Percentiles rank a stretch among this genome's conserved stretches.
Evolutionary conservation across 257 asterid species (phyloP).

Genomic region (Anisodus acutangulus): DNA sequence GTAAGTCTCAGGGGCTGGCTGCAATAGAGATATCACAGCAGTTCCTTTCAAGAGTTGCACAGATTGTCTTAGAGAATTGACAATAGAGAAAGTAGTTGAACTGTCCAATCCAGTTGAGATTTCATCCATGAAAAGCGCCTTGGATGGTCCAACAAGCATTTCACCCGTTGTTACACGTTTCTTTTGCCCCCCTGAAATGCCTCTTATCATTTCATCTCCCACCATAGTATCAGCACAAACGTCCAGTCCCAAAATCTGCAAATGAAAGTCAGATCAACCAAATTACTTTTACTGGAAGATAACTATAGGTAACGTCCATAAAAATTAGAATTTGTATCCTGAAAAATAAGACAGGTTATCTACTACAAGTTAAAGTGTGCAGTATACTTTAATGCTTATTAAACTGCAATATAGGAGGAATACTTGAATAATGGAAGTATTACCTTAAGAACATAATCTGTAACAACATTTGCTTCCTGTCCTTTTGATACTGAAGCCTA

Average conservation of each 20-base stretch:
- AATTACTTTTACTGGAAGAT: too few species aligned
- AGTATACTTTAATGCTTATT: too few species aligned
- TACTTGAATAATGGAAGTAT: background rate
- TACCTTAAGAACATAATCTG: constrained; percentile 47
- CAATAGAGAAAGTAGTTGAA: constrained; percentile 61
- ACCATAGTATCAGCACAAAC: constrained; percentile 48
- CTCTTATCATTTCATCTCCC: constrained; percentile 46
- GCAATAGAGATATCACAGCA: constrained; percentile 65
- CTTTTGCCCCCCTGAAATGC: constrained; percentile 48
- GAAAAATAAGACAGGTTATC: too few species aligned
- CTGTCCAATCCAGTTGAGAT: constrained; percentile 70
- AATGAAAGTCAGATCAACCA: background rate
- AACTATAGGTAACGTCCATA: too few species aligned
- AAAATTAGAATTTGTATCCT: too few species aligned
- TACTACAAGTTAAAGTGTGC: too few species aligned
- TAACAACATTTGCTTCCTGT: constrained; percentile 41
- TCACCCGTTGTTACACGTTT: constrained; percentile 53
- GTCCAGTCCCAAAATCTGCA: constrained; percentile 43
- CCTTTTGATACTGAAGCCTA: constrained; percentile 47
- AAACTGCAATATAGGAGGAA: too few species aligned
- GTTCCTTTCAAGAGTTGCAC: constrained; percentile 69
- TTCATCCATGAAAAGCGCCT: constrained; percentile 74
- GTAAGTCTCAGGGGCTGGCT: constrained; percentile 70
- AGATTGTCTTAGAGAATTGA: constrained; percentile 51
- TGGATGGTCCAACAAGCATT: constrained; percentile 67